phyloP scores from a whole-genome alignment of 176 grass and related monocot genomes.

The Saccharum spontaneum region DNA sequence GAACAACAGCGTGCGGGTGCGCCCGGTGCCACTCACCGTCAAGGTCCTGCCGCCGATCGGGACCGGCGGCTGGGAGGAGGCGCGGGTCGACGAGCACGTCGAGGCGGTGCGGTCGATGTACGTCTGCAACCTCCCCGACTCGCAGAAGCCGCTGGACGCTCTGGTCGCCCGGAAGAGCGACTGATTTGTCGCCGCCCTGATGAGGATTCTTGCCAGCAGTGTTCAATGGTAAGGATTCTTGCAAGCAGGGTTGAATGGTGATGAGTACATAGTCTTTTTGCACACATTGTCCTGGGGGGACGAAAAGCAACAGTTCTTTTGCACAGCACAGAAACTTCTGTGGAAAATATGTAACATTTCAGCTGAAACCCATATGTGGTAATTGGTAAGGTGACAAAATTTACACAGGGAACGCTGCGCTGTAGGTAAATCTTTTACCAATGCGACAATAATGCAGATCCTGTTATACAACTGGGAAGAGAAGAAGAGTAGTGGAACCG shows the following conservation, averaged over 20 bases:
- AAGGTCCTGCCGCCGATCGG: conserved; percentile 48
- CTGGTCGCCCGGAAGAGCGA: not conserved
- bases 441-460: not conserved
- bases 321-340: not conserved
- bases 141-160: conserved; percentile 4
- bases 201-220: too few relatives aligned
- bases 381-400: not conserved
- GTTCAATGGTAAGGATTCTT: too few relatives aligned
- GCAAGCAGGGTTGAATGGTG: too few relatives aligned
- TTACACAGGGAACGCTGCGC: not conserved
- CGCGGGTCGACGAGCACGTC: conserved; percentile 36
- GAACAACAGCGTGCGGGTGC: conserved; percentile 49
- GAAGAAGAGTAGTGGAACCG: not conserved
- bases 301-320: too few relatives aligned
- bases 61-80: conserved; percentile 42
- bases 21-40: conserved; percentile 45
- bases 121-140: not conserved
- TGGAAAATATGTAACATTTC: not conserved
- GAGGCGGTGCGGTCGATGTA: conserved; percentile 21
- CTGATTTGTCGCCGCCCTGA: not conserved
- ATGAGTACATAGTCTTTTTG: too few relatives aligned
- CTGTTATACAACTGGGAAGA: not conserved
- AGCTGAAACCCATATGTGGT: not conserved
- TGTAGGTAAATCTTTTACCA: not conserved
- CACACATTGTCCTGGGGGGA: too few relatives aligned